Conservation (phyloP, 2,329 filamentous ascomycete species). For the Sporothrix curviconia region DNA sequence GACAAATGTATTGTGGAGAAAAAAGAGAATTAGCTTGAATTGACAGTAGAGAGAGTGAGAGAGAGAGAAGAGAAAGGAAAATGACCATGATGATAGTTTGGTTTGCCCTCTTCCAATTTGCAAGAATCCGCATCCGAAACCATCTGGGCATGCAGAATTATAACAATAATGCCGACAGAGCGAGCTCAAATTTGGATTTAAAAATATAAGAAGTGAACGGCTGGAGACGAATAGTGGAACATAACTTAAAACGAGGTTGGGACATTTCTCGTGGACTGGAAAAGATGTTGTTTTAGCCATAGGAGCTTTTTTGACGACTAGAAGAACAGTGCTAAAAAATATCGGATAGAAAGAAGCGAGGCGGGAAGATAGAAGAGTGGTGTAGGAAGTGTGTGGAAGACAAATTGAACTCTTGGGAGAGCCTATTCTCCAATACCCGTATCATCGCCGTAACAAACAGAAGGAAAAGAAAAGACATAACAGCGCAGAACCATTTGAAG, state of each 20-base stretch:
- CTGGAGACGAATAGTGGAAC: neutral
- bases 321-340: constrained; percentile 25
- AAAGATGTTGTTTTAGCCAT: constrained; percentile 19
- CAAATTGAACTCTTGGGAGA: constrained; percentile 33
- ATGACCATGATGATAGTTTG: too few species aligned
- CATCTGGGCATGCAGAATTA: too few species aligned
- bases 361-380: constrained; percentile 13
- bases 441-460: constrained; percentile 17
- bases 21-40: too few species aligned
- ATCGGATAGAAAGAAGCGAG: constrained; percentile 24
- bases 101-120: too few species aligned
- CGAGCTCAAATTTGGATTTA: neutral
- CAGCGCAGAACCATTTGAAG: neutral
- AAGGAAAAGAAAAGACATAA: neutral
- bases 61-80: too few species aligned
- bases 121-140: too few species aligned
- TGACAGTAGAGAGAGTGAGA: too few species aligned
- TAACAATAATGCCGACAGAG: too few species aligned
- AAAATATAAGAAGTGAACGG: neutral
- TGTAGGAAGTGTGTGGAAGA: constrained; percentile 24
- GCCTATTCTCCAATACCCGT: constrained; percentile 8
- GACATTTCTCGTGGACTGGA: constrained; percentile 19
- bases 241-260: constrained; percentile 16
- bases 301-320: constrained; percentile 24
- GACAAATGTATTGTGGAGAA: too few species aligned